A percentile compares a stretch with the other conserved stretches of the same genome.
These are phyloP conservation scores for Debaryomyces subglobosus DNA, from an alignment of 1,139 yeast species.

Conservation along the genomic window DNA sequence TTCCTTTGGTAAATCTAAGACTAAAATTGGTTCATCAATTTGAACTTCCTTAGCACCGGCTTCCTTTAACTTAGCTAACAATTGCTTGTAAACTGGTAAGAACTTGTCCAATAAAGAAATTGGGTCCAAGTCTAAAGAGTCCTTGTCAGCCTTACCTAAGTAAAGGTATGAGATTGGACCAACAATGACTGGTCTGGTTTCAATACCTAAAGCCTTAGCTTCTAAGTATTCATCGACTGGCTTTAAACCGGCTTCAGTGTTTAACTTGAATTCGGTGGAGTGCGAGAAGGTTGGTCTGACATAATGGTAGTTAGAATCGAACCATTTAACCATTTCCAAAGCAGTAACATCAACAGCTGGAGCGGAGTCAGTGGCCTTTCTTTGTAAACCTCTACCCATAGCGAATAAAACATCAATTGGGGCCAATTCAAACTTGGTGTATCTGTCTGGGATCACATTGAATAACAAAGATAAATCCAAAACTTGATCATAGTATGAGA, in stretches of 20 bases:
- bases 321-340: slow-evolving; percentile 99
- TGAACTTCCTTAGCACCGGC: slow-evolving; percentile 97
- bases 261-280: slow-evolving; percentile 93
- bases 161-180: slow-evolving; percentile 96
- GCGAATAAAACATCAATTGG: slow-evolving; percentile 94
- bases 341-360: slow-evolving; percentile 98
- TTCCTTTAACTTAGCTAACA: slow-evolving; percentile 80
- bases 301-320: slow-evolving; percentile 98
- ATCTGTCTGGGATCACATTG: slow-evolving; percentile 96
- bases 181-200: slow-evolving; percentile 94
- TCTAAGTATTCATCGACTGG: slow-evolving; percentile 97
- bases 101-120: slow-evolving; percentile 84
- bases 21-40: slow-evolving; percentile 96
- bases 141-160: slow-evolving; percentile 98
- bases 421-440: slow-evolving; percentile 87
- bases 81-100: slow-evolving; percentile 89
- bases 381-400: slow-evolving; percentile 99
- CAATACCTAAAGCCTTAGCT: slow-evolving; percentile 94
- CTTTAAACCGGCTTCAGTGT: slow-evolving; percentile 71
- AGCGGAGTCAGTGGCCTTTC: slow-evolving; percentile 85
- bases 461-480: slow-evolving; percentile 89
- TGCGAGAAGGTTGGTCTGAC: slow-evolving; percentile 99
- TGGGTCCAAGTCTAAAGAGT: slow-evolving; percentile 93
- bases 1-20: slow-evolving; percentile 85
- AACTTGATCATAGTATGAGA: slow-evolving; percentile 97